A percentile compares a stretch with the other conserved stretches of the same genome.
phyloP scores from a whole-genome alignment of 306 rosid species.

The Vigna unguiculata region DNA sequence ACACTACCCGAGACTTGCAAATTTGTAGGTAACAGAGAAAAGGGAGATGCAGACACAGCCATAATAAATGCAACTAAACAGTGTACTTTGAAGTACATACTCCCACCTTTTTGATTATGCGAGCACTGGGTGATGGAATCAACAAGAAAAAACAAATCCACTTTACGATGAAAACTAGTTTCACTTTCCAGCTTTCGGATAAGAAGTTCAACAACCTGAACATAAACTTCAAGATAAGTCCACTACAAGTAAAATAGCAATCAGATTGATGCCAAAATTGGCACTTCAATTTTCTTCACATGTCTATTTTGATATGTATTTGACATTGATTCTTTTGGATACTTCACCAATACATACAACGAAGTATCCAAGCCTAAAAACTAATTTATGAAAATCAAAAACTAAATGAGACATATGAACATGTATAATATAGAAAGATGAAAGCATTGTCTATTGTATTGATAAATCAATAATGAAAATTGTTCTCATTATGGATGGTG shows the following conservation, averaged over 20 bases:
- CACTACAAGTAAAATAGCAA: constrained; percentile 19
- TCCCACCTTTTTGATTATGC: constrained; percentile 81
- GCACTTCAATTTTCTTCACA: background rate
- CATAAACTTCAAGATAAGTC: constrained; percentile 34
- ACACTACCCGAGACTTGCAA: constrained; percentile 31
- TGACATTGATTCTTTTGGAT: background rate
- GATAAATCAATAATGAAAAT: background rate
- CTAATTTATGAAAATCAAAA: too few relatives aligned
- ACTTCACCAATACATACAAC: too few relatives aligned
- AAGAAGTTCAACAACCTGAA: constrained; percentile 94
- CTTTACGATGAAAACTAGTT: constrained; percentile 82
- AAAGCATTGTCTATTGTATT: background rate
- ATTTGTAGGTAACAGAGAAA: constrained; percentile 18
- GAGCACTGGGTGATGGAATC: constrained; percentile 96
- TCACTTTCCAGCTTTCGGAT: constrained; percentile 86
- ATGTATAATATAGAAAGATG: background rate
- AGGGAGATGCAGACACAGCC: constrained; percentile 8
- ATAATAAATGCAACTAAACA: constrained; percentile 25
- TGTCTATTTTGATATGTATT: too few relatives aligned
- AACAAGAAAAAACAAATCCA: constrained; percentile 93
- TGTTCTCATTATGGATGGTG: background rate
- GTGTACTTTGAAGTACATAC: constrained; percentile 6
- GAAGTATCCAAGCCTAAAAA: too few relatives aligned
- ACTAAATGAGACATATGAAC: too few relatives aligned
- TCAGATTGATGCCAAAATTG: background rate